Percentiles rank a stretch among this genome's conserved stretches.
Conservation (phyloP, 2,329 filamentous ascomycete species). For the Coleophoma eucalyptorum region DNA sequence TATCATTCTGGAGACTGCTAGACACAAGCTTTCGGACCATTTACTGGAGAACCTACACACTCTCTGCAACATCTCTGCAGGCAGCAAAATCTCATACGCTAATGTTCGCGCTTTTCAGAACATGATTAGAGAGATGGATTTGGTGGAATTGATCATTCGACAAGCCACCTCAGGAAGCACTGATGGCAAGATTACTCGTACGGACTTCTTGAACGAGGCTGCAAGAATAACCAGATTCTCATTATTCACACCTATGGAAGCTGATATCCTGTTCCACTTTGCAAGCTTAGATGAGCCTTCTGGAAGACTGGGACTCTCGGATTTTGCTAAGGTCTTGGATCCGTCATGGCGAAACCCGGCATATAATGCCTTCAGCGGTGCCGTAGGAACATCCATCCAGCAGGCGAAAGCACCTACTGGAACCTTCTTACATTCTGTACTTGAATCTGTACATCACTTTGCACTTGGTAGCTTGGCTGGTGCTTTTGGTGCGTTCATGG, state of each 20-base stretch:
- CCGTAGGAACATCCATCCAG: conserved; percentile 27
- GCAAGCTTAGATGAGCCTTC: conserved; percentile 88
- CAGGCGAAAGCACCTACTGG: conserved; percentile 52
- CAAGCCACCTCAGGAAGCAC: conserved; percentile 78
- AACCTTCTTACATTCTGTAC: conserved; percentile 56
- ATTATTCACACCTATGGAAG: conserved; percentile 96
- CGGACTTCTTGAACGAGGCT: conserved; percentile 93
- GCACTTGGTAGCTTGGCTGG: conserved; percentile 83
- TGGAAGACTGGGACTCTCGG: conserved; percentile 73
- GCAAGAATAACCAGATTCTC: conserved; percentile 89
- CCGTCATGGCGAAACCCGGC: conserved; percentile 74
- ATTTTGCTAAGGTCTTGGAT: conserved; percentile 95
- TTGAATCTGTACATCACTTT: conserved; percentile 88
- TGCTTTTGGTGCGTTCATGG: conserved; percentile 98
- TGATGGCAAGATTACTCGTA: conserved; percentile 90
- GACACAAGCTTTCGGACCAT: conserved; percentile 97
- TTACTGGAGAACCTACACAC: conserved; percentile 86
- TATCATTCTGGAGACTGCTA: conserved; percentile 89
- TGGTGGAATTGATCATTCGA: conserved; percentile 89
- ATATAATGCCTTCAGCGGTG: conserved; percentile 28
- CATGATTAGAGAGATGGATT: conserved; percentile 95
- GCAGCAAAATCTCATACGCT: conserved; percentile 94
- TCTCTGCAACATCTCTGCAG: conserved; percentile 88
- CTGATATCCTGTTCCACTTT: conserved; percentile 98
- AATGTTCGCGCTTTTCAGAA: conserved; percentile 98